phyloP scores from a whole-genome alignment of 192 early-diverging fungal species.

The Thoreauomyces humboldtii region DNA sequence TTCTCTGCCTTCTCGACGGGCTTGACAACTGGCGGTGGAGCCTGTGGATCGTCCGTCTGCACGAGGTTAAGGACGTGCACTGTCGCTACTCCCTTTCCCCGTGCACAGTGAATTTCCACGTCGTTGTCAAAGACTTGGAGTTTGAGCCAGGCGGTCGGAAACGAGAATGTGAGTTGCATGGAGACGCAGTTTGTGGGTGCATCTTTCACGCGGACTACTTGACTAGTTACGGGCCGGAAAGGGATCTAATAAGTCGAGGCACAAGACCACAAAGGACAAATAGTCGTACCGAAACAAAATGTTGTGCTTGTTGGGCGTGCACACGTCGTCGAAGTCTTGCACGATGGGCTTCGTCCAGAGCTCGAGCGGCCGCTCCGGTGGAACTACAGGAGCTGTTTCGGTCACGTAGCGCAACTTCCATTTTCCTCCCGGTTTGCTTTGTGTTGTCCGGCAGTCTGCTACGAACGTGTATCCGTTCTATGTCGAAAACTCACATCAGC shows the following conservation, averaged over 20 bases:
- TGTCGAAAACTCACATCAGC: neutral
- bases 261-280: too few species aligned
- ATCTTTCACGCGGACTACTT: slow-evolving; percentile 51
- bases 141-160: slow-evolving; percentile 35
- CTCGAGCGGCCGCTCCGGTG: slow-evolving; percentile 37
- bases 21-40: slow-evolving; percentile 12
- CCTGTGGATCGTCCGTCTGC: slow-evolving; percentile 36
- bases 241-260: neutral
- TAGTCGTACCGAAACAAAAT: slow-evolving; percentile 49
- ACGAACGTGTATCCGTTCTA: slow-evolving; percentile 52
- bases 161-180: slow-evolving; percentile 47
- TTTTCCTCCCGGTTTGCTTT: slow-evolving; percentile 34
- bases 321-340: slow-evolving; percentile 57
- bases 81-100: slow-evolving; percentile 44
- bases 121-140: slow-evolving; percentile 58
- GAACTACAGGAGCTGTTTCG: slow-evolving; percentile 23
- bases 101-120: slow-evolving; percentile 38
- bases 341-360: slow-evolving; percentile 42
- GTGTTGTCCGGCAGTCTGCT: slow-evolving; percentile 36
- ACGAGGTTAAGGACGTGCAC: slow-evolving; percentile 36
- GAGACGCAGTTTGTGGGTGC: slow-evolving; percentile 42
- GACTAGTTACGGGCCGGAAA: slow-evolving; percentile 25
- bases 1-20: slow-evolving; percentile 37
- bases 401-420: slow-evolving; percentile 53
- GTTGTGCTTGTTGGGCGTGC: slow-evolving; percentile 55